Conservation (phyloP, 306 rosid species). For the Lagenaria siceraria region DNA sequence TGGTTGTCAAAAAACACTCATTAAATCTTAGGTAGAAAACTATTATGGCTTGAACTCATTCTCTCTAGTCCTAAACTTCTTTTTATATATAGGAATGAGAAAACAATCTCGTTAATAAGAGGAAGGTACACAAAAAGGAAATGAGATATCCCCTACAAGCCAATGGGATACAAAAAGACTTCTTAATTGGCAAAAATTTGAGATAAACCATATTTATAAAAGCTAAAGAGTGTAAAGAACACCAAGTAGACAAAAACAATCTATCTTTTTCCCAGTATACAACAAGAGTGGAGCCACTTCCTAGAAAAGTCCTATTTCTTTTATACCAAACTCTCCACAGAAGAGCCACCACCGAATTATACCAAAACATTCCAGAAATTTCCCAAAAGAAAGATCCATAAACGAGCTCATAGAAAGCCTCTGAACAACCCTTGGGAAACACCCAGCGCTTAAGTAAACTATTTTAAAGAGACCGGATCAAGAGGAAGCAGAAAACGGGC, state of each 20-base stretch:
- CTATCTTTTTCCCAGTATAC: not conserved
- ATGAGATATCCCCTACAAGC: no score
- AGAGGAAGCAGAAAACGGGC: not conserved
- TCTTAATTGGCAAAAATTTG: not conserved
- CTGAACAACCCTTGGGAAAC: not conserved
- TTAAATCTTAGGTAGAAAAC: no score
- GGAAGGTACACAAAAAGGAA: no score
- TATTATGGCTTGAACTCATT: no score
- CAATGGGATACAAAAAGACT: no score
- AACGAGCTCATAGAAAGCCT: not conserved
- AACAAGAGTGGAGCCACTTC: not conserved
- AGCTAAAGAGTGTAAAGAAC: not conserved
- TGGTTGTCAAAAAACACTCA: no score
- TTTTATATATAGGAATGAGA: no score
- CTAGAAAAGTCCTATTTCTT: not conserved
- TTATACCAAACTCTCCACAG: no score
- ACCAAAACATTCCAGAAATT: not conserved
- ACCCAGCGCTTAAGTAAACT: not conserved
- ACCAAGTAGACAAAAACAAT: not conserved
- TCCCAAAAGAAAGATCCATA: not conserved
- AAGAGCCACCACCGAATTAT: not conserved
- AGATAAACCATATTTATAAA: not conserved
- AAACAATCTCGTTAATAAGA: no score
- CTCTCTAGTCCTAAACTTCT: no score
- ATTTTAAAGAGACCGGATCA: not conserved